These are phyloP conservation scores for Psidium friedrichsthalianum DNA, from an alignment of 345 rosid species.

Conservation along the genomic window DNA sequence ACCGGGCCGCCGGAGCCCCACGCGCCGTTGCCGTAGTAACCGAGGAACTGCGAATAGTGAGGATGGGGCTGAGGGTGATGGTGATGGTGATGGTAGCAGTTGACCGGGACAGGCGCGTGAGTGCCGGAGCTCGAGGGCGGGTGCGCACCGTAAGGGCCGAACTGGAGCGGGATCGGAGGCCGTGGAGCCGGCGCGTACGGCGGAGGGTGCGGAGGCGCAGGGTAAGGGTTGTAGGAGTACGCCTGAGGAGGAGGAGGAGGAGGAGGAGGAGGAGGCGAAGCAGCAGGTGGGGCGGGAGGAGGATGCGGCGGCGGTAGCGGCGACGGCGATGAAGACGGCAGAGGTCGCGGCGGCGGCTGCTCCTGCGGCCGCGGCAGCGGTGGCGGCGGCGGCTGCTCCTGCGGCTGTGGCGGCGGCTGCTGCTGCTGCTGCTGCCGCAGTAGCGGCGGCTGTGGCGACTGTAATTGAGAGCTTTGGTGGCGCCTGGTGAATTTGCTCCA, in stretches of 20 bases:
- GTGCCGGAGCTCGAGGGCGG: background rate
- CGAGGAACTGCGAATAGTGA: constrained; percentile 1
- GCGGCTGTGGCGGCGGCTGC: background rate
- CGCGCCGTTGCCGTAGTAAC: background rate
- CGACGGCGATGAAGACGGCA: background rate
- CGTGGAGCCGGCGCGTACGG: background rate
- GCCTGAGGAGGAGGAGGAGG: background rate
- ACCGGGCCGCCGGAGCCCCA: background rate
- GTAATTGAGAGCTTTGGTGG: background rate
- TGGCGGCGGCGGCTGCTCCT: background rate
- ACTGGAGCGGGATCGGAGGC: background rate
- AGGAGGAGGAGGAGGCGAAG: background rate
- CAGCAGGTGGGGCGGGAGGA: background rate
- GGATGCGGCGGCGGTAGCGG: background rate
- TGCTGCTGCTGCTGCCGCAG: background rate
- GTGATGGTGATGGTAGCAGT: background rate
- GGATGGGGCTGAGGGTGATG: background rate
- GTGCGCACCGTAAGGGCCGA: background rate
- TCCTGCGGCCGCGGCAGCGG: background rate
- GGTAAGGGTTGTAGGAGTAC: background rate
- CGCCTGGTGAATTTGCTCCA: background rate
- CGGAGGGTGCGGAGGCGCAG: background rate
- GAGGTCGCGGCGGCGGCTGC: background rate
- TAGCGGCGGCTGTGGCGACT: background rate
- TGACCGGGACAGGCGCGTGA: background rate